Evolutionary conservation across 306 rosid species (phyloP), one percentile per base, ranked within the genome.

Genomic region (Sindora glabra): DNA sequence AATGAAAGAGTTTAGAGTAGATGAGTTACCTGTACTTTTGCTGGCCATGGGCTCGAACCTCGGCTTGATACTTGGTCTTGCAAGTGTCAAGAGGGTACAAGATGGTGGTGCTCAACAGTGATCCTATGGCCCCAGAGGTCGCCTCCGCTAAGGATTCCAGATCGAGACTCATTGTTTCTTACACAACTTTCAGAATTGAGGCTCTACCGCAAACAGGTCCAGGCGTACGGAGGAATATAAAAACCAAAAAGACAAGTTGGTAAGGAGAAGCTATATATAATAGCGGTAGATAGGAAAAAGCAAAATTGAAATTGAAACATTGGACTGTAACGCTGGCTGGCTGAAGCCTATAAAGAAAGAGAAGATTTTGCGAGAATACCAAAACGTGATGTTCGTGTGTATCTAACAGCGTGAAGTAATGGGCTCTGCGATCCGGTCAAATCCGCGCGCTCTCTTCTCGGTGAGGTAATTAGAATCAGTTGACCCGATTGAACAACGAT

Each of bases 101-200:
- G 62, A 94, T 69, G 70, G 97, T 86, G 59, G 96, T 89, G 84
- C 99, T 94, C 18, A 89, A 12, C 10, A 94, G 71, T 55, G 99
- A 94, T 71, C 99, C 99, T 41, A 94, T 74, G 66, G 99, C 99
- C 4, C 99, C 99, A 2, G 99, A 94, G 38, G 99, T 89, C 7
- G 99, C 99, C 79, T 94, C 99, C 2, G 99, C 87, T 56, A 94
- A 56, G 0, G 99, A 94, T 75, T 94, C 91, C 58, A 94, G 88
- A 86, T 94, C 97, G 80, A 81, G 55, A 47, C 73, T 77, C 96
- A 82, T 84, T 62, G n/a, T n/a, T n/a, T n/a, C n/a, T n/a, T n/a
- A n/a, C n/a, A n/a, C n/a, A n/a, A n/a, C n/a, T n/a, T n/a, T n/a
- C n/a, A n/a, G n/a, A n/a, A n/a, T n/a, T n/a, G n/a, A n/a, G n/a